Evolutionary conservation across 1,139 yeast species (phyloP).

Genomic region (Kodamaea arcana): DNA sequence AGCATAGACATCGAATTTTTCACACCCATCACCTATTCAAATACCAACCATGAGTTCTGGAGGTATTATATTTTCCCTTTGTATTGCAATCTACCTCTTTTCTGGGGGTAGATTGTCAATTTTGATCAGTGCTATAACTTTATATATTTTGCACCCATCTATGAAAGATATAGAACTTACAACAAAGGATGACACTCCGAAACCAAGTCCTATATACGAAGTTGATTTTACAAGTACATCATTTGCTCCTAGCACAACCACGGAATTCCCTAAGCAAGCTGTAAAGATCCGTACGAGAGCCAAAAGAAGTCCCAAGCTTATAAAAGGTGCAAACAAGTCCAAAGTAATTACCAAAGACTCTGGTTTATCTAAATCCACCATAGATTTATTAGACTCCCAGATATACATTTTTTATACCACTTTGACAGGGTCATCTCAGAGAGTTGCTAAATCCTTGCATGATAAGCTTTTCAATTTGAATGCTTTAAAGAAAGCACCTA

Average conservation of each 20-base stretch:
- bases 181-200: conserved; percentile 7
- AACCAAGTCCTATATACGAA: conserved; percentile 35
- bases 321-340: conserved; percentile 34
- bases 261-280: conserved; percentile 17
- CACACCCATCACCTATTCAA: neutral
- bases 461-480: conserved; percentile 30
- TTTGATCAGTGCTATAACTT: conserved; percentile 13
- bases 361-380: conserved; percentile 27
- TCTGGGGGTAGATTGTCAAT: conserved; percentile 27
- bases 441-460: conserved; percentile 54
- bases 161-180: neutral
- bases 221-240: conserved; percentile 43
- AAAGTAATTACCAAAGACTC: conserved; percentile 13
- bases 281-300: conserved; percentile 16
- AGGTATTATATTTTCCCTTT: conserved; percentile 14
- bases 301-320: conserved; percentile 35
- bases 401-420: conserved; percentile 76
- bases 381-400: conserved; percentile 39
- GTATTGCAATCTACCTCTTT: conserved; percentile 17
- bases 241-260: conserved; percentile 23
- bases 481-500: conserved; percentile 42
- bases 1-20: neutral
- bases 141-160: conserved; percentile 8
- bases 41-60: conserved; percentile 9
- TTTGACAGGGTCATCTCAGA: conserved; percentile 74